Evolutionary conservation across 805 yeast genomes (phyloP).

Genomic region (Candida taoyuanica): DNA sequence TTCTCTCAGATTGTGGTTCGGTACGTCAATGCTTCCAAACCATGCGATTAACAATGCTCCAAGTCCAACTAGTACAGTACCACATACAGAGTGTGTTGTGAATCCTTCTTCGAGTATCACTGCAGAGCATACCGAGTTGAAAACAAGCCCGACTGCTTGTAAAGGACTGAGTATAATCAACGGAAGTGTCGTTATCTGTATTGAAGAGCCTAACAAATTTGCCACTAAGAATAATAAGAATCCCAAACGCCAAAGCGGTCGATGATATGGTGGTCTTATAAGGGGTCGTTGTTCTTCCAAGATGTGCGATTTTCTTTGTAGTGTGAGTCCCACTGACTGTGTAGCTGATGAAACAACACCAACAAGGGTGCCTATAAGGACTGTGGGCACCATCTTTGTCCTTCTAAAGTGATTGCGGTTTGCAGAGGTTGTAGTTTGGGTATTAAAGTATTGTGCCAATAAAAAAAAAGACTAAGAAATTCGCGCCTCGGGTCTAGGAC

Average conservation of each 20-base stretch:
- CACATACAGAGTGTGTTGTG: slow-evolving; percentile 49
- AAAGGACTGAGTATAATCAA: slow-evolving; percentile 74
- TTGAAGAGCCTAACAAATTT: slow-evolving; percentile 73
- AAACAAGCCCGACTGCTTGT: slow-evolving; percentile 84
- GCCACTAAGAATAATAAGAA: slow-evolving; percentile 64
- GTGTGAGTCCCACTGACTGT: slow-evolving; percentile 76
- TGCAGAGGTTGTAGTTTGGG: too few species aligned
- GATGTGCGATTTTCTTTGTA: slow-evolving; percentile 75
- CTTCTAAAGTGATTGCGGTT: too few species aligned
- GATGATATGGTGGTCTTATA: slow-evolving; percentile 35
- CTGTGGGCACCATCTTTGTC: slow-evolving; percentile 19
- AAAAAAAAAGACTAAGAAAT: too few species aligned
- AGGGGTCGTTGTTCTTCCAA: slow-evolving; percentile 32
- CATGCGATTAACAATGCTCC: slow-evolving; percentile 80
- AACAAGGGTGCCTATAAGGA: slow-evolving; percentile 57
- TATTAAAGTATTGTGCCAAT: too few species aligned
- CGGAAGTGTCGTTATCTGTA: slow-evolving; percentile 82
- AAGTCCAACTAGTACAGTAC: slow-evolving; percentile 61
- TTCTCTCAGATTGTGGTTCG: slow-evolving; percentile 45
- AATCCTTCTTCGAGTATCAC: slow-evolving; percentile 65
- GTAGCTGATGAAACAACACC: slow-evolving; percentile 73
- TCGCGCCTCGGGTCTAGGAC: too few species aligned
- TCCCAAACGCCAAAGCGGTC: slow-evolving; percentile 72
- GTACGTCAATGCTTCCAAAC: slow-evolving; percentile 57
- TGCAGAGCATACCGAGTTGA: slow-evolving; percentile 72